Percentiles rank a stretch among this genome's conserved stretches.
Conservation (phyloP, 768 basidiomycete species). For the Mrakia gelida region DNA sequence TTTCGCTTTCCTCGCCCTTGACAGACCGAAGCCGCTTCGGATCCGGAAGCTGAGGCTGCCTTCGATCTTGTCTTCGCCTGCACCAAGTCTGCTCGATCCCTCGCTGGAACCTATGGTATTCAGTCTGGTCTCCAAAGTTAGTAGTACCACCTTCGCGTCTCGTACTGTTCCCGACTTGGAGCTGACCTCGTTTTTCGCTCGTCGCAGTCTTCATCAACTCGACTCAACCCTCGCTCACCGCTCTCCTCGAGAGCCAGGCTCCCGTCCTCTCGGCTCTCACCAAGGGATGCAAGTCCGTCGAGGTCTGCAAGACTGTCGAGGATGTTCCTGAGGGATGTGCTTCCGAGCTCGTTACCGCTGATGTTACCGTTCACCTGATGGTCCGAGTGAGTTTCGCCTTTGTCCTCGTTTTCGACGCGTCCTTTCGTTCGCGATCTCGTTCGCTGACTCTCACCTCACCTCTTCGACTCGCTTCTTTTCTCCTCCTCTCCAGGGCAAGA, state of each 20-base stretch:
- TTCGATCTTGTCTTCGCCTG: slow-evolving; percentile 82
- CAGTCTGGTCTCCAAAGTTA: slow-evolving; percentile 76
- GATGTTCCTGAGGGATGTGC: slow-evolving; percentile 89
- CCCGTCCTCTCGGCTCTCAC: slow-evolving; percentile 73
- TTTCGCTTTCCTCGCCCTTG: neutral
- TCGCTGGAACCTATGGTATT: slow-evolving; percentile 84
- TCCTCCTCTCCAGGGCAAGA: slow-evolving; percentile 61
- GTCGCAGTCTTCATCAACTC: slow-evolving; percentile 69
- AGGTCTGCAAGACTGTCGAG: slow-evolving; percentile 58
- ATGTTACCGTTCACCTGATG: slow-evolving; percentile 72
- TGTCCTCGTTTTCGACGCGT: slow-evolving; percentile 1
- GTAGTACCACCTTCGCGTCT: neutral
- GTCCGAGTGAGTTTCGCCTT: slow-evolving; percentile 51
- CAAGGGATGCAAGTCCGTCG: slow-evolving; percentile 77
- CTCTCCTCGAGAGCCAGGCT: slow-evolving; percentile 66
- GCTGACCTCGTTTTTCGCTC: neutral
- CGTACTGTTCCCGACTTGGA: neutral
- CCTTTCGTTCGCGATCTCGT: slow-evolving; percentile 3
- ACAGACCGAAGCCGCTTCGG: slow-evolving; percentile 35
- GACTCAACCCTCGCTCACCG: slow-evolving; percentile 59
- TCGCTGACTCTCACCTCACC: neutral
- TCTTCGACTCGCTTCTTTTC: neutral
- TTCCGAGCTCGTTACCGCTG: slow-evolving; percentile 68
- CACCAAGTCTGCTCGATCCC: slow-evolving; percentile 72
- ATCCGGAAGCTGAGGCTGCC: slow-evolving; percentile 66